These are phyloP conservation scores for Schwanniomyces etchellsii DNA, from an alignment of 1,139 yeast genomes.

Conservation along the genomic window DNA sequence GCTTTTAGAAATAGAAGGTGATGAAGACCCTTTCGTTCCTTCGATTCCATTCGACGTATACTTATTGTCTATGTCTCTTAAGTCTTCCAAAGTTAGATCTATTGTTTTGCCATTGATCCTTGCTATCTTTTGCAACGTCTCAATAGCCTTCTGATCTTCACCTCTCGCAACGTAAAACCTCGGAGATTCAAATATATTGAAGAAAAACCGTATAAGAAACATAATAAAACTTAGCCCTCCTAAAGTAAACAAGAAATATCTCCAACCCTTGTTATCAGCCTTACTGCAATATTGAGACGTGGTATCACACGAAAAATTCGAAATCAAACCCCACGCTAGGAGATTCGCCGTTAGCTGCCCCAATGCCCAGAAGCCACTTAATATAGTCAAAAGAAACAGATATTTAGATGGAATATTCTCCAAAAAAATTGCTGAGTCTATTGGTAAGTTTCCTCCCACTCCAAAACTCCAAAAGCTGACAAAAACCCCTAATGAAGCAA, in stretches of 20 bases:
- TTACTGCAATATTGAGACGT: constrained; percentile 19
- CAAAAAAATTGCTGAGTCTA: constrained; percentile 39
- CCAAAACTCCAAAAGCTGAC: constrained; percentile 40
- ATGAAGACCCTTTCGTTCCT: background rate
- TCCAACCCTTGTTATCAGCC: constrained; percentile 38
- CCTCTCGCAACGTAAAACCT: constrained; percentile 35
- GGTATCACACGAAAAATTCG: constrained; percentile 31
- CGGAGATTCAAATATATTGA: constrained; percentile 37
- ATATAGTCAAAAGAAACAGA: constrained; percentile 37
- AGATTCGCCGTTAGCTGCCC: constrained; percentile 37
- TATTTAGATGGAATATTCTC: constrained; percentile 35
- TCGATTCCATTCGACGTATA: constrained; percentile 9
- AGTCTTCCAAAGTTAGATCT: constrained; percentile 26
- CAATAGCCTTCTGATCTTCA: constrained; percentile 29
- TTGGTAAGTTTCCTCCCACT: constrained; percentile 42
- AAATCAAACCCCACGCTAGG: constrained; percentile 35
- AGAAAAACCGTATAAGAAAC: constrained; percentile 30
- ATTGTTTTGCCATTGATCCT: constrained; percentile 20
- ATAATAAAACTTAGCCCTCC: constrained; percentile 36
- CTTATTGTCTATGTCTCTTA: constrained; percentile 21
- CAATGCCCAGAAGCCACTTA: constrained; percentile 42
- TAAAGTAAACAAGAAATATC: constrained; percentile 35
- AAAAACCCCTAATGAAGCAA: constrained; percentile 35
- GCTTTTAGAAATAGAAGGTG: constrained; percentile 9
- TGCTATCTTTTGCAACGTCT: constrained; percentile 32